Conservation (phyloP, 345 rosid genomes). For the Pistacia vera region DNA sequence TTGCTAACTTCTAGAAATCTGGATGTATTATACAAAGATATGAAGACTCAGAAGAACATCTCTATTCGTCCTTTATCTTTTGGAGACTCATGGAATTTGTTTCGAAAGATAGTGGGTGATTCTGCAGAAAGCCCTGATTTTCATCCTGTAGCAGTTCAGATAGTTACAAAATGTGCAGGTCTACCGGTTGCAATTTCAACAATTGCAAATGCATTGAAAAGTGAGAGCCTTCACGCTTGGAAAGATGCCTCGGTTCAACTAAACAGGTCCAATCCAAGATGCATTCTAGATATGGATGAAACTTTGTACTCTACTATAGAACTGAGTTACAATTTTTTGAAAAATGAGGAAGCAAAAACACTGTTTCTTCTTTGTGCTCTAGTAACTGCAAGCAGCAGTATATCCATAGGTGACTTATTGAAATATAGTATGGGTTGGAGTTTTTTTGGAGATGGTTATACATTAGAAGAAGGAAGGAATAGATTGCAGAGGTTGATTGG, state of each 20-base stretch:
- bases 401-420: accelerated
- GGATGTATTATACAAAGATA: slow-evolving; percentile 9
- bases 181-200: slow-evolving; percentile 16
- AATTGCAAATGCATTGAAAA: slow-evolving; percentile 20
- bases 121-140: neutral
- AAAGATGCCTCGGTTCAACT: slow-evolving; percentile 5
- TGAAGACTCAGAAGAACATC: slow-evolving; percentile 12
- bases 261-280: neutral
- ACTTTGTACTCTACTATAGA: neutral
- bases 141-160: neutral
- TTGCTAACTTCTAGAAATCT: slow-evolving; percentile 25
- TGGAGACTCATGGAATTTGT: slow-evolving; percentile 20
- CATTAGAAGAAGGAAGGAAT: too few relatives aligned
- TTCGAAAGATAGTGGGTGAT: neutral
- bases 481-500: too few relatives aligned
- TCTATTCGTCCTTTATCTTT: neutral
- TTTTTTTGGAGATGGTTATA: accelerated
- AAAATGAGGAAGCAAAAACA: neutral
- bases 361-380: neutral
- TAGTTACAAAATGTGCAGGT: slow-evolving; percentile 14
- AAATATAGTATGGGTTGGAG: too few relatives aligned
- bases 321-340: neutral
- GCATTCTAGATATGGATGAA: neutral
- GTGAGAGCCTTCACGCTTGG: neutral
- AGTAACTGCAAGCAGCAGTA: too few relatives aligned